phyloP scores from a whole-genome alignment of 768 basidiomycete genomes.

The Suillus occidentalis region DNA sequence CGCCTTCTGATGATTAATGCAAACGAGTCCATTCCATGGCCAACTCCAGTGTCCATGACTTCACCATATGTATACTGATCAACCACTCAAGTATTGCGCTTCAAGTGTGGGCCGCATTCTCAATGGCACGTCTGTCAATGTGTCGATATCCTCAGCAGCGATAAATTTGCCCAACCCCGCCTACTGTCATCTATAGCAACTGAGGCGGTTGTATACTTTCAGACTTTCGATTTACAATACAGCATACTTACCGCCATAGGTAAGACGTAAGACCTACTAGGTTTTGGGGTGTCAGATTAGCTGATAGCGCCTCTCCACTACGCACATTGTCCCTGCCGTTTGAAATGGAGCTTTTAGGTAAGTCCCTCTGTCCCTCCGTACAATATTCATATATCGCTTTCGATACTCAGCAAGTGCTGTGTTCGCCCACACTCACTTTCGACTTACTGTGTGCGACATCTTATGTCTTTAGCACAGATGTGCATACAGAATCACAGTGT shows the following conservation, averaged over 20 bases:
- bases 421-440: background rate
- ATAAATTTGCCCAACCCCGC: background rate
- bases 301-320: background rate
- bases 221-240: background rate
- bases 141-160: background rate
- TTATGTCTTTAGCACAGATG: background rate
- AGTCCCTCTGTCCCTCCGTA: background rate
- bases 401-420: background rate
- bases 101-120: background rate
- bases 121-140: background rate
- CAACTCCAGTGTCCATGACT: constrained; percentile 21
- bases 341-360: background rate
- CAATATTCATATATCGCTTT: background rate
- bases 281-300: no score
- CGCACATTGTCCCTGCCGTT: background rate
- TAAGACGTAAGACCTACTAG: no score
- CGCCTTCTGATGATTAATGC: constrained; percentile 75
- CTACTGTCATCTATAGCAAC: background rate
- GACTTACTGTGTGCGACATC: background rate
- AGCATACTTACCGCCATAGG: no score
- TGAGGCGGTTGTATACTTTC: background rate
- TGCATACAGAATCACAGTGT: background rate
- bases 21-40: constrained; percentile 49
- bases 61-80: background rate
- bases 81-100: background rate